Conservation (phyloP, 306 rosid genomes). For the Ceratonia siliqua region DNA sequence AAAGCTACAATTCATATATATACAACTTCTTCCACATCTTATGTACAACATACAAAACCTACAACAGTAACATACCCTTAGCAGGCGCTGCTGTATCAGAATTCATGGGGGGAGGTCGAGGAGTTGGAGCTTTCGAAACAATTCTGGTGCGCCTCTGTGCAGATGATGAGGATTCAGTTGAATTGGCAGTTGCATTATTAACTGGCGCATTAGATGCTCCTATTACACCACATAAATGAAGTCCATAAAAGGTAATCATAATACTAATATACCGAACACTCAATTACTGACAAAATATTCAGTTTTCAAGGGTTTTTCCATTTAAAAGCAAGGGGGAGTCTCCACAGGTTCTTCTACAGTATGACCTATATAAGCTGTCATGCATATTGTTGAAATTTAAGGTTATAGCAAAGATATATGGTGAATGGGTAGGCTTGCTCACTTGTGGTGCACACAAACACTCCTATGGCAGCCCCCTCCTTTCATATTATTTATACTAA, state of each 20-base stretch:
- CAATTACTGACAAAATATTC: conserved; percentile 2
- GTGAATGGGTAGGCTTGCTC: too few relatives aligned
- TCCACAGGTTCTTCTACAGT: conserved; percentile 1
- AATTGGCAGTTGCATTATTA: conserved; percentile 50
- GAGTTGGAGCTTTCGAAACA: conserved; percentile 74
- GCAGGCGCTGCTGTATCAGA: conserved; percentile 46
- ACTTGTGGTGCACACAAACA: too few relatives aligned
- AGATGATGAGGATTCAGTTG: conserved; percentile 54
- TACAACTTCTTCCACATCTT: not conserved
- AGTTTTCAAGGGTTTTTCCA: not conserved
- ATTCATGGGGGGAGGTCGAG: conserved; percentile 59
- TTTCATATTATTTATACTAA: too few relatives aligned
- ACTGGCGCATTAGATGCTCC: conserved; percentile 56
- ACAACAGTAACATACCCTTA: conserved; percentile 54
- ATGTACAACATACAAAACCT: not conserved
- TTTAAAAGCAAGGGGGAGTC: not conserved
- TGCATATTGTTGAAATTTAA: too few relatives aligned
- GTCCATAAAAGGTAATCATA: not conserved
- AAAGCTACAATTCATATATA: conserved; percentile 17
- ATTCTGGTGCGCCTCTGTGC: conserved; percentile 57
- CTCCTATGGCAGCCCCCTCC: too few relatives aligned
- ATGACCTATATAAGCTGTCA: not conserved
- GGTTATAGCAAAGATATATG: too few relatives aligned
- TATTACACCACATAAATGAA: conserved; percentile 35
- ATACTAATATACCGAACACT: conserved; percentile 25